phyloP scores from a whole-genome alignment of 2,329 filamentous ascomycete species.

The Colletotrichum cuscutae region DNA sequence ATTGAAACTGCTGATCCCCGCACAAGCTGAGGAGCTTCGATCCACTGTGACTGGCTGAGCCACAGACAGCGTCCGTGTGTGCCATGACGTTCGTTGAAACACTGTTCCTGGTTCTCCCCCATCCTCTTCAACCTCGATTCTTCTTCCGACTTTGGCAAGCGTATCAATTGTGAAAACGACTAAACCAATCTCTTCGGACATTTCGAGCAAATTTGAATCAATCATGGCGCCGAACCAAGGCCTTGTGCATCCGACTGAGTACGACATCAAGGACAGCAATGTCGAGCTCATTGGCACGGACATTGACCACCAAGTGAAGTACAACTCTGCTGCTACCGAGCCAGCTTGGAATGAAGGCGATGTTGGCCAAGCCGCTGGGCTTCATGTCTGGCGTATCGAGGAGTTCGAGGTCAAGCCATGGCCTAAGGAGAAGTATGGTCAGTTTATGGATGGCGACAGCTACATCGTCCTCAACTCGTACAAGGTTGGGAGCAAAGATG shows the following conservation, averaged over 20 bases:
- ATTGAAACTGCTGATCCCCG: constrained; percentile 31
- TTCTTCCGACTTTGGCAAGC: background rate
- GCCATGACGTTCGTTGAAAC: constrained; percentile 33
- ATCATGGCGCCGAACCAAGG: constrained; percentile 70
- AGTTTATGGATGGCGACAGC: constrained; percentile 75
- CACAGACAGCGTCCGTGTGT: constrained; percentile 19
- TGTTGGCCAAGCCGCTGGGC: constrained; percentile 63
- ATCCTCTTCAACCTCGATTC: background rate
- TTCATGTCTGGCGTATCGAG: constrained; percentile 75
- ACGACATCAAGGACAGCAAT: constrained; percentile 76
- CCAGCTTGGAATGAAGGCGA: constrained; percentile 73
- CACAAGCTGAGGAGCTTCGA: constrained; percentile 20
- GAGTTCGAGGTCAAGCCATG: constrained; percentile 72
- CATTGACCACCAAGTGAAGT: constrained; percentile 75
- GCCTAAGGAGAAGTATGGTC: constrained; percentile 65
- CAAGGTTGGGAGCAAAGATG: constrained; percentile 58
- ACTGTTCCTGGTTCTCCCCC: background rate
- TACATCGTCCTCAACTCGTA: constrained; percentile 73
- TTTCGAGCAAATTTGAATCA: constrained; percentile 32
- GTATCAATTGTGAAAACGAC: background rate
- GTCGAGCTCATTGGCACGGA: constrained; percentile 72
- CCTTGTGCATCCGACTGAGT: constrained; percentile 70
- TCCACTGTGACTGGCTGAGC: constrained; percentile 30
- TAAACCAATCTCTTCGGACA: too few species aligned
- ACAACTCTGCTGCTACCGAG: constrained; percentile 72